Conservation (phyloP, 192 early-diverging fungal genomes). For the Podila horticola region DNA sequence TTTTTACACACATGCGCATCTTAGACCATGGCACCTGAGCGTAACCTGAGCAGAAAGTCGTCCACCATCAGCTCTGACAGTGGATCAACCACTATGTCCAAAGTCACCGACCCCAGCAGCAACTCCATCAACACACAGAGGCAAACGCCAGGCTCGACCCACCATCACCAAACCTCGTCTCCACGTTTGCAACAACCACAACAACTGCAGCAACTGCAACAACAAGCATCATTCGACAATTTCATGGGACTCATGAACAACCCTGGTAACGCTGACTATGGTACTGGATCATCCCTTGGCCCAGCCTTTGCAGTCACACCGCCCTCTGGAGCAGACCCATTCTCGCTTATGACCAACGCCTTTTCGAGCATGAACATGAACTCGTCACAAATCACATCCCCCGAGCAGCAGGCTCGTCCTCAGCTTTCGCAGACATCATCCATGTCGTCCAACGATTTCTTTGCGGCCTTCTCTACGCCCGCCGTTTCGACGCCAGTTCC, state of each 20-base stretch:
- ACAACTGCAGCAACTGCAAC: slow-evolving; percentile 6
- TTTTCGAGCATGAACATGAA: slow-evolving; percentile 29
- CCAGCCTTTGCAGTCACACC: slow-evolving; percentile 16
- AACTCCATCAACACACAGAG: background rate
- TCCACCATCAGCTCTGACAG: slow-evolving; percentile 48
- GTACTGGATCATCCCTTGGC: background rate
- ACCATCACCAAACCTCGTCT: slow-evolving; percentile 7
- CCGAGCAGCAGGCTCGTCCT: background rate
- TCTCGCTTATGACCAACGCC: slow-evolving; percentile 40
- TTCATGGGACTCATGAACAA: slow-evolving; percentile 12
- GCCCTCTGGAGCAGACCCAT: slow-evolving; percentile 27
- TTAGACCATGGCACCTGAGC: slow-evolving; percentile 18
- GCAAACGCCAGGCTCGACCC: slow-evolving; percentile 22
- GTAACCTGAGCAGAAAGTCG: slow-evolving; percentile 42
- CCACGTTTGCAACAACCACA: slow-evolving; percentile 1
- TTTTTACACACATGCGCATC: background rate
- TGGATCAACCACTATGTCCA: slow-evolving; percentile 44
- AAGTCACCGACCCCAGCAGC: slow-evolving; percentile 33
- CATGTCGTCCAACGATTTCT: slow-evolving; percentile 14
- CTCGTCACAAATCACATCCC: slow-evolving; percentile 1
- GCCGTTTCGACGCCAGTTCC: background rate
- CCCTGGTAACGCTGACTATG: background rate
- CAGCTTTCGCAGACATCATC: background rate
- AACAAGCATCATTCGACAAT: slow-evolving; percentile 25
- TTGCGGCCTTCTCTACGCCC: slow-evolving; percentile 20